Base-by-base conservation (phyloP, 2,329 filamentous ascomycete genomes). In the Trichoderma citrinoviride region DNA sequence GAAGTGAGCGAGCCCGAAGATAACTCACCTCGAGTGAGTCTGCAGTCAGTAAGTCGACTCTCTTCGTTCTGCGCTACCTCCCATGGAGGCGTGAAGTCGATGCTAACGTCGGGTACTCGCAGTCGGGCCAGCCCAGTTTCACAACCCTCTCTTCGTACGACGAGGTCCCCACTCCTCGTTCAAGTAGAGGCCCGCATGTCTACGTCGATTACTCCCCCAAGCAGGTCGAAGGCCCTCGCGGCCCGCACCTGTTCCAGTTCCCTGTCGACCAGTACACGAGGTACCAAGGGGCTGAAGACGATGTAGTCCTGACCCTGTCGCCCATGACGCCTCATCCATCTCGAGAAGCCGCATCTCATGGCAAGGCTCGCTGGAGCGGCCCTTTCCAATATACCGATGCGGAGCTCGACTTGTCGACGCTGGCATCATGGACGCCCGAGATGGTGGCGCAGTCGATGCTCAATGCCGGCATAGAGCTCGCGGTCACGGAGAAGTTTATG, bases 391-490 rank as follows among this genome's bases (percentile, higher is more conserved):
- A 83, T 72, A 84, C 82, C 2, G 76, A 81, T 66, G 80, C 80
- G 65, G 80, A 87, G 66, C 80, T 91, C 40, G 84, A 90, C 69
- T 80, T 84, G 37, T 77, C 79, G 25, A 81, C 84, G 56, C 82
- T 94, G 66, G 81, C 84, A 17, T 79, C 80, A 50, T 95, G 90
- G 92, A 84, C 86, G 15, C 88, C 91, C 3, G 84, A 88, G 73
- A 89, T 92, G 78, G 91, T 95, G 49, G 90, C 90, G 63, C 87
- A 91, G 73, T 95, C 91, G 86, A 95, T 97, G 92, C 85, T 89
- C 72, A 87, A 92, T 75, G 86, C 88, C 50, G 92, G 91, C 70
- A 88, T 96, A 74, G 93, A 97, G 74, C 80, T 87, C 58, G 80
- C 83, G 7, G 83, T 94, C 57, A 89, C 95, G 12, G 89, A 96